Base-by-base conservation (phyloP, 2,329 filamentous ascomycete genomes). In the Ophiocordyceps sinensis region DNA sequence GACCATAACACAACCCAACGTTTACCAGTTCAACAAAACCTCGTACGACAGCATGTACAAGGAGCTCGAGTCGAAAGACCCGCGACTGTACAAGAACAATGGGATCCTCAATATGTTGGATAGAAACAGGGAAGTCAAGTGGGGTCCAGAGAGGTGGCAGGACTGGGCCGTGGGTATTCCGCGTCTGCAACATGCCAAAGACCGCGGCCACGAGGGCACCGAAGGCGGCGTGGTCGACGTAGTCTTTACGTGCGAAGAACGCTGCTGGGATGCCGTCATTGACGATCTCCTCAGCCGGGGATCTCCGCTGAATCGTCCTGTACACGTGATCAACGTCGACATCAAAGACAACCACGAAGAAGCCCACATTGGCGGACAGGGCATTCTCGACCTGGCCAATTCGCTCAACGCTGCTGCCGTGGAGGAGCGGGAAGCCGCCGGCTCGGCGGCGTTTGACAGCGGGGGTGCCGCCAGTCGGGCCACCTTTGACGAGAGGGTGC, bases 311-410 rank as follows among this genome's bases (percentile, higher is more conserved):
- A 98, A 98, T 60, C 71, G 86, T 2, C 88, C 91, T 0, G 91
- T 98, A 1, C 91, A 98, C 57, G 85, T 98, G 43, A 94, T 98
- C 68, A 98, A 98, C 53, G 82, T 98, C 41, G 91, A 98, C 58
- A 98, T 98, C 55, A 89, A 84, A 60, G 91, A 98, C 63, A 98
- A 96, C 55, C 91, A 96, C 55, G 89, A 98, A 59, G 91, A 98
- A 62, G 91, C 91, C 0, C 71, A 89, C 19, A 75, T 95, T 2
- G 91, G 91, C 10, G 91, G 91, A 2, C 78, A 82, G 50, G 91
- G 85, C 36, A 98, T 98, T 44, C 70, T 96, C 31, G 91, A 98
- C 55, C 70, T 98, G 30, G 91, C 91, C 1, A 77, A 89, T 54
- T 78, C 77, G 28, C 65, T 98, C 44, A 96, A 96, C 56, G 73